Conservation (phyloP, 805 yeast genomes). For the Candida pini region DNA sequence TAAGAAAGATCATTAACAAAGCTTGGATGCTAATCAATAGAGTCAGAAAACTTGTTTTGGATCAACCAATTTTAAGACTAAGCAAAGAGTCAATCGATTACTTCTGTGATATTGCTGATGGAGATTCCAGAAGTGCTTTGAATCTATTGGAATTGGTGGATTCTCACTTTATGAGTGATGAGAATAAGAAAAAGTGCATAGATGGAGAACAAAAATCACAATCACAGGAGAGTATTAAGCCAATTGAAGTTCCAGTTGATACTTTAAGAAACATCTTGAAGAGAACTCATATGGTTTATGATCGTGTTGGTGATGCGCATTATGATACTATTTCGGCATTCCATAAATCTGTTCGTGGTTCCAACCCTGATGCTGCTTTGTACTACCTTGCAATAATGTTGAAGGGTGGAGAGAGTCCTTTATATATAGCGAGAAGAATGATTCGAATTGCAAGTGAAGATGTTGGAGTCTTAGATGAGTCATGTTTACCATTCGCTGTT, state of each 20-base stretch:
- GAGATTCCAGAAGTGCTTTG: conserved; percentile 83
- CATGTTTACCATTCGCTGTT: conserved; percentile 79
- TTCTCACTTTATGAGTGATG: conserved; percentile 36
- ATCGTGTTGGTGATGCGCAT: conserved; percentile 84
- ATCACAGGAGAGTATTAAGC: conserved; percentile 11
- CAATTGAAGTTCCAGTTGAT: conserved; percentile 34
- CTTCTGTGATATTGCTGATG: conserved; percentile 69
- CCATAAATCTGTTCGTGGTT: conserved; percentile 88
- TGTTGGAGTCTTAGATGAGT: conserved; percentile 78
- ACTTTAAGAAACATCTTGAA: conserved; percentile 37
- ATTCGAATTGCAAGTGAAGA: conserved; percentile 95
- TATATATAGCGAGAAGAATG: conserved; percentile 86
- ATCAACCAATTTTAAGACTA: conserved; percentile 46
- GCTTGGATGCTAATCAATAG: conserved; percentile 58
- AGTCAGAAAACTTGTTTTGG: conserved; percentile 47
- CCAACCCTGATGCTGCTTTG: conserved; percentile 83
- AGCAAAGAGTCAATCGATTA: conserved; percentile 55
- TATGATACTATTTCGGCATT: conserved; percentile 95
- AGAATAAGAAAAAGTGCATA: conserved; percentile 7
- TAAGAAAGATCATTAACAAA: conserved; percentile 45
- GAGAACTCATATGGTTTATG: conserved; percentile 62
- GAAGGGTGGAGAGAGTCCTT: conserved; percentile 89
- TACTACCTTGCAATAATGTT: conserved; percentile 86
- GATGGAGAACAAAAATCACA: conserved; percentile 7
- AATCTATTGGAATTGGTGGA: conserved; percentile 73